Conservation (phyloP, 148 eudicot genomes). For the Silene conica region DNA sequence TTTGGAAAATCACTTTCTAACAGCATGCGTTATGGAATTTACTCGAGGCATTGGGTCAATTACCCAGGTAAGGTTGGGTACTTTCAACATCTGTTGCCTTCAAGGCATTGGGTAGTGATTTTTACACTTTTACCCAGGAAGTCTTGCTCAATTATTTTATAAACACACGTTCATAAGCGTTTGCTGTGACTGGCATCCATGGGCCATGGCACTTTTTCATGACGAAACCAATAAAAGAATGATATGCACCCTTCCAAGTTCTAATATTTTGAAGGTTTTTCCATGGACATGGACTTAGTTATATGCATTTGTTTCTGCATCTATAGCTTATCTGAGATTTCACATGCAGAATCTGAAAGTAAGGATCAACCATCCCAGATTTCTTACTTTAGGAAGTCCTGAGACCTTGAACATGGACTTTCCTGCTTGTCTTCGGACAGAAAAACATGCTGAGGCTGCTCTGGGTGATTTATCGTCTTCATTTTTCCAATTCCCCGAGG, state of each 20-base stretch:
- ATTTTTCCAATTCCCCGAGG: slow-evolving; percentile 73
- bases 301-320: slow-evolving; percentile 17
- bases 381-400: slow-evolving; percentile 50
- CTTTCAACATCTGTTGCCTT: neutral
- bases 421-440: slow-evolving; percentile 58
- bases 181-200: neutral
- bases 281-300: neutral
- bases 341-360: slow-evolving; percentile 75
- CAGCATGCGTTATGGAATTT: neutral
- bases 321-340: slow-evolving; percentile 10
- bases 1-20: neutral
- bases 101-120: neutral
- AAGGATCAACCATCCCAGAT: slow-evolving; percentile 80
- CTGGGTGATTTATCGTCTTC: slow-evolving; percentile 22
- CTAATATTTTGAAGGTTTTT: neutral
- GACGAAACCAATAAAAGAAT: slow-evolving; percentile 1
- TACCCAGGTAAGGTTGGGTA: neutral
- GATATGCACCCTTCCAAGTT: neutral
- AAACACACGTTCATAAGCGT: neutral
- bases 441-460: slow-evolving; percentile 17
- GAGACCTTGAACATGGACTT: slow-evolving; percentile 58
- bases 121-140: neutral
- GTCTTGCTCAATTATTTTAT: neutral
- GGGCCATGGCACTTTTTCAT: neutral
- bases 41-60: neutral